Evolutionary conservation across 495 filamentous ascomycete species (phyloP), one percentile per base, ranked within the genome.

Genomic region (Articulospora tetracladia): DNA sequence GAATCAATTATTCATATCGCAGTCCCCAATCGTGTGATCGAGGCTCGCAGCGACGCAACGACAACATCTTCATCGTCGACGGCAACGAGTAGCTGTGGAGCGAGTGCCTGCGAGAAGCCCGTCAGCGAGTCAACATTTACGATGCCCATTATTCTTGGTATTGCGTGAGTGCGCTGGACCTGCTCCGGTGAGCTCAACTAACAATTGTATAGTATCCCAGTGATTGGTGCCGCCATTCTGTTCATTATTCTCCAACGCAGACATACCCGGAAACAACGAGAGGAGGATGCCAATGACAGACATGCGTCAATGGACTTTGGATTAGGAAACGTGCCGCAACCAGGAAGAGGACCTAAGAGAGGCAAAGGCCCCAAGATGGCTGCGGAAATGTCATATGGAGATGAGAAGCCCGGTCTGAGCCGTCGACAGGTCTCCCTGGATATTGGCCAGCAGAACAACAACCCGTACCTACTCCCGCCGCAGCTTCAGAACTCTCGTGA

Each of bases 261-360:
- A 69, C 87, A 90, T 65, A 76, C 89, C 17, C 82, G 83, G 64
- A 93, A 83, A 63, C 82, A 92, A 59, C 78, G 80, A 60, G 75
- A 76, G 41, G 94, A 98, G 76, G 94, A 98, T 71, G 78, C 80
- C 28, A 84, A 89, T 60, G 93, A 97, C 69, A 89, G 90, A 65
- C 90, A 95, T 71, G 95, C 88, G 68, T 96, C 91, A 1, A 82
- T 98, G 68, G 94, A 98, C 71, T 98, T 98, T 70, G 94, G 94
- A 27, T 73, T 97, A 71, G 90, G 83, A 12, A 78, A 77, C 3
- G 65, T 69, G 20, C 25, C 67, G 26, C 63, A 57, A 23, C 41
- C 65, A n/a, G 71, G 60, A 51, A 72, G 74, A 34, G 39, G 39
- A 44, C 76, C 79, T 30, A 66, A 59, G 32, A 62, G 34, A 32